Evolutionary conservation across 306 rosid genomes (phyloP).

Genomic region (Begonia loranthoides): DNA sequence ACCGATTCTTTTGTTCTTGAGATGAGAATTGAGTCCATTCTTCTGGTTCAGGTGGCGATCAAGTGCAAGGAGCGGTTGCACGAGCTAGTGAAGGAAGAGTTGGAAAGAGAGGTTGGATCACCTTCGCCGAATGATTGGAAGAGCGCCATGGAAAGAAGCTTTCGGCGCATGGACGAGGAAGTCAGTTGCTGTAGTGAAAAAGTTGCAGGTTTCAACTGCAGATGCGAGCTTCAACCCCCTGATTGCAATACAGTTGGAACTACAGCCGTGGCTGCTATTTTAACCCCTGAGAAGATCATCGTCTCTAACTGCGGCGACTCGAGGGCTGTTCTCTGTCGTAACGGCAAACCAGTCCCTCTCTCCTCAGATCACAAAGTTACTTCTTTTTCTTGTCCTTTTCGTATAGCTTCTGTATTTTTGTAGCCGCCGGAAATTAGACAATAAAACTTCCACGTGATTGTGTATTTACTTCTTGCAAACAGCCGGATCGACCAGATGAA

Average conservation of each 20-base stretch:
- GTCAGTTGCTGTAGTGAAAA: constrained; percentile 13
- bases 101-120: constrained; percentile 14
- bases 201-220: constrained; percentile 13
- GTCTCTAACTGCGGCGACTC: constrained; percentile 56
- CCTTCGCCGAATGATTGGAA: constrained; percentile 15
- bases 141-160: constrained; percentile 33
- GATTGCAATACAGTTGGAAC: constrained; percentile 49
- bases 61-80: constrained; percentile 35
- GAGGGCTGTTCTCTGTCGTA: constrained; percentile 42
- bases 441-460: not conserved
- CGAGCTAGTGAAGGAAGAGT: constrained; percentile 37
- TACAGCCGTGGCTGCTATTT: constrained; percentile 30
- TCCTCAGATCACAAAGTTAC: constrained; percentile 45
- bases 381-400: not conserved
- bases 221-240: constrained; percentile 38
- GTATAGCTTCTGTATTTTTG: not conserved
- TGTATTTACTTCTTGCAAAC: not conserved
- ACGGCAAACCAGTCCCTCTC: constrained; percentile 40
- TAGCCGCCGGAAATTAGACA: not conserved
- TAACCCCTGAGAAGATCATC: constrained; percentile 33
- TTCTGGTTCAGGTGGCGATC: constrained; percentile 24
- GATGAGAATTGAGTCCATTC: no score
- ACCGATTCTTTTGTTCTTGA: no score
- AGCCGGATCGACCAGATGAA: constrained; percentile 63
- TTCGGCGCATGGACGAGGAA: constrained; percentile 36